Evolutionary conservation across 2,329 filamentous ascomycete species (phyloP), one percentile per base, ranked within the genome.

Genomic region (Penicillium decumbens): DNA sequence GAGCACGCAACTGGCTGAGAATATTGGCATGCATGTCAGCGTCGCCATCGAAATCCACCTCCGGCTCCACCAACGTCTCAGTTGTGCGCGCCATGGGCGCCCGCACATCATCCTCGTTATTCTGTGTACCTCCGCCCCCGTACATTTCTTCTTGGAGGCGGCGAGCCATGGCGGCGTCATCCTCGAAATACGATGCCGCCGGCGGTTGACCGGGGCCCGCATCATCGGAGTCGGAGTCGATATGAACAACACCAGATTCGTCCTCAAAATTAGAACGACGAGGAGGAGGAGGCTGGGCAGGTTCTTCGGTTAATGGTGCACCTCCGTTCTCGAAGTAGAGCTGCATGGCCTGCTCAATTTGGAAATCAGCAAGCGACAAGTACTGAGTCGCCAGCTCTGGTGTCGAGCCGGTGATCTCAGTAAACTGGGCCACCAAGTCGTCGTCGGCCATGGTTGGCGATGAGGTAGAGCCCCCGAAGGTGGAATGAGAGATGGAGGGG

Each of bases 141-240:
- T 96, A 97, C 65, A 95, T 80, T 70, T 98, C 90, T 64, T 98
- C 88, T 68, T 98, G 93, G 51, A 98, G 71, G 49, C 88, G 82
- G 68, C 91, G 83, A 6, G 93, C 93, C 84, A 97, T 92, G 38
- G 88, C 91, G 45, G 89, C 91, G 64, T 98, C 93, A 63, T 95
- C 90, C 56, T 96, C 91, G 57, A 87, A 37, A 82, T 45, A 63
- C 83, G 76, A 69, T 71, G 28, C 70, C 72, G 72, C 33, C 77
- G 71, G 47, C 23, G 60, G 53, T 51, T 50, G 58, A 46, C 59
- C 64, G 10, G 80, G 77, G 30, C 76, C 68, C 58, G 76, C 80
- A 30, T 88, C 85, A 48, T 88, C 88, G 15, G 87, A 86, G 60
- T 92, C 88, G 15, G 87, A 87, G 58, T 89, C 86, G 55, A 95